Evolutionary conservation across 1,284 basidiomycete species (phyloP), one percentile per base, ranked within the genome.

Genomic region (Ceratobasidium sp.): DNA sequence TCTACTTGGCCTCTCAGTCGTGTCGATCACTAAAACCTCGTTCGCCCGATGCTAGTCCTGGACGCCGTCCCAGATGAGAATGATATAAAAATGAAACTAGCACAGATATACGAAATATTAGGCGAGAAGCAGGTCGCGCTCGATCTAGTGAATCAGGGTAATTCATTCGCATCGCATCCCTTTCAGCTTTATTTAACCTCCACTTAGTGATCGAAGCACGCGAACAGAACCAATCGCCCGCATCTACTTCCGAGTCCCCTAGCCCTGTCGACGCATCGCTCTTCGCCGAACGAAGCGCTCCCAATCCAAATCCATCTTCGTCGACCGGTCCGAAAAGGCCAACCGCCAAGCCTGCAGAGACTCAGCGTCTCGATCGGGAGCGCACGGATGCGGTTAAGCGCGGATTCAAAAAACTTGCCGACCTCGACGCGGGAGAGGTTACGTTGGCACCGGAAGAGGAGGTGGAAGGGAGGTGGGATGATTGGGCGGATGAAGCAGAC

Each of bases 11-110:
- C 19, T 27, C n/a, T 29, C 8, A 51, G 60, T 50, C 24, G 4
- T 11, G 36, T 41, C 36, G 11, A 11, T 11, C 11, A 41, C 4
- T 41, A 41, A 41, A 4, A 11, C 63, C 48, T 33, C 63, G 2
- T 53, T 44, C 36, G 27, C 15, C 29, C 41, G 15, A 11, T 57
- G 74, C 1, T 78, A 94, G 96, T 98, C 19, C 86, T 93, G 22
- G 84, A 88, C 2, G 89, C 88, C 0, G 91, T 95, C 80, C 90
- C 93, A 0, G 86, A 87, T 2, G 89, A 95, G 78, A 89, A 91
- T 77, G 93, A 96, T 33, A 91, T 91, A 7, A 94, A 94, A 81
- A 91, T 96, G 88, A 92, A 93, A 77, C 87, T 98, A 0, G 97
- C 97, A 0, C 93, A 94, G 76, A 90, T 97, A 22, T 94, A 95